A percentile compares a stretch with the other conserved stretches of the same genome.
These are phyloP conservation scores for Trametes cinnabarina DNA, from an alignment of 768 basidiomycete genomes.

Conservation along the genomic window DNA sequence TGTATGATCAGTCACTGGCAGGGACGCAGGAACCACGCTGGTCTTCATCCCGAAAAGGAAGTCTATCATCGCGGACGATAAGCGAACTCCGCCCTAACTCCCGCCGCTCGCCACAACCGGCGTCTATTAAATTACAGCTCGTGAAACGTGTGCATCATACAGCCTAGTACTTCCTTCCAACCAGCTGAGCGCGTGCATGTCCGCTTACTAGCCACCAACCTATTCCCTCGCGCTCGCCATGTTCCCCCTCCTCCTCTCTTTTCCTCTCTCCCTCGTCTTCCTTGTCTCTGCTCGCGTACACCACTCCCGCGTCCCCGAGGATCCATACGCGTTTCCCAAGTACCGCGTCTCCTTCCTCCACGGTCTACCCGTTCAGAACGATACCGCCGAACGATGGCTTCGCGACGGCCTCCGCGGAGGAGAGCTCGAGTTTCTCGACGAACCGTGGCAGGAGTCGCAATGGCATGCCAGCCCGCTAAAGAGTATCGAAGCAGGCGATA, in stretches of 20 bases:
- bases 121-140: constrained; percentile 16
- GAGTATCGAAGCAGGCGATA: constrained; percentile 59
- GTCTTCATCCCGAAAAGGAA: constrained; percentile 2
- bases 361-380: constrained; percentile 66
- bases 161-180: too few species aligned
- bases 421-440: constrained; percentile 72
- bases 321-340: constrained; percentile 80
- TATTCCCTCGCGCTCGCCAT: constrained; percentile 12
- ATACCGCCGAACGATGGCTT: constrained; percentile 77
- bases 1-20: neutral
- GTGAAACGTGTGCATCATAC: constrained; percentile 21
- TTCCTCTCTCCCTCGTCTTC: constrained; percentile 35
- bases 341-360: constrained; percentile 78
- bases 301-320: constrained; percentile 65
- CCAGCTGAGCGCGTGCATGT: neutral
- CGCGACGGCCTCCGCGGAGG: constrained; percentile 70
- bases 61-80: constrained; percentile 16
- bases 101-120: neutral
- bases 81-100: constrained; percentile 19
- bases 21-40: constrained; percentile 8
- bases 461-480: constrained; percentile 44
- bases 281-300: constrained; percentile 42
- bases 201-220: neutral
- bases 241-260: constrained; percentile 25
- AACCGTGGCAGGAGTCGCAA: constrained; percentile 48